Conservation (phyloP, 139 green algal genomes). For the Auxenochlorella pyrenoidosa region DNA sequence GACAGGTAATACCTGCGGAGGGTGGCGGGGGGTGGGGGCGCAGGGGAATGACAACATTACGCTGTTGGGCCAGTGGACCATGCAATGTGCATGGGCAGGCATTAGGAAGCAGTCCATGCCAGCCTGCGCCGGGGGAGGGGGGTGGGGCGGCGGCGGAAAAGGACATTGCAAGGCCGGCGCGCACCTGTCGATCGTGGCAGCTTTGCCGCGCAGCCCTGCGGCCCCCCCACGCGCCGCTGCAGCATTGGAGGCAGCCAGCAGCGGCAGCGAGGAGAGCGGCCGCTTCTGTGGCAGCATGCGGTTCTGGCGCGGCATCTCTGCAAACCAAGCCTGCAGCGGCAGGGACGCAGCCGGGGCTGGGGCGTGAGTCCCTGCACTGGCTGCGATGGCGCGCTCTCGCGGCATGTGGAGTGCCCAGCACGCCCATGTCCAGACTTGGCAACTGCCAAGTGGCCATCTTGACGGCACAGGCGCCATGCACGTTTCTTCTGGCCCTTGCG, state of each 20-base stretch:
- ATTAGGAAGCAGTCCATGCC: too few species aligned
- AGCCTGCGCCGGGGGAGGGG: too few species aligned
- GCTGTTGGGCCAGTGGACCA: too few species aligned
- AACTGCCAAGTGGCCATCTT: too few species aligned
- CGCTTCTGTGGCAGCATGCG: constrained; percentile 88
- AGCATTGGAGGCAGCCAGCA: constrained; percentile 28
- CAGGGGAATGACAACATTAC: background rate
- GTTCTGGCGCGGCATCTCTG: constrained; percentile 74
- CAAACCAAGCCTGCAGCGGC: constrained; percentile 78
- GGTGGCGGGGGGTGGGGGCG: background rate
- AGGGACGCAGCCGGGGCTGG: background rate
- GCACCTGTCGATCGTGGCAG: constrained; percentile 21
- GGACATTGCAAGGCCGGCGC: background rate
- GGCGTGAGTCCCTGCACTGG: too few species aligned
- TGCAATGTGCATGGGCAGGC: too few species aligned
- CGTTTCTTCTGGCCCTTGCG: too few species aligned
- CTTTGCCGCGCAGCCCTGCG: background rate
- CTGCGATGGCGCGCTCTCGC: too few species aligned
- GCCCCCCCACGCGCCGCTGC: background rate
- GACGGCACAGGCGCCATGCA: too few species aligned
- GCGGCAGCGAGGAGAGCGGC: constrained; percentile 43
- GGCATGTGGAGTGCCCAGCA: too few species aligned
- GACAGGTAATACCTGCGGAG: constrained; percentile 87
- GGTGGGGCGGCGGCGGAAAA: background rate
- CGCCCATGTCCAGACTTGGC: too few species aligned